Percentiles rank a stretch among this genome's conserved stretches.
Conservation (phyloP, 208 protist species). For the Spongospora subterranea region DNA sequence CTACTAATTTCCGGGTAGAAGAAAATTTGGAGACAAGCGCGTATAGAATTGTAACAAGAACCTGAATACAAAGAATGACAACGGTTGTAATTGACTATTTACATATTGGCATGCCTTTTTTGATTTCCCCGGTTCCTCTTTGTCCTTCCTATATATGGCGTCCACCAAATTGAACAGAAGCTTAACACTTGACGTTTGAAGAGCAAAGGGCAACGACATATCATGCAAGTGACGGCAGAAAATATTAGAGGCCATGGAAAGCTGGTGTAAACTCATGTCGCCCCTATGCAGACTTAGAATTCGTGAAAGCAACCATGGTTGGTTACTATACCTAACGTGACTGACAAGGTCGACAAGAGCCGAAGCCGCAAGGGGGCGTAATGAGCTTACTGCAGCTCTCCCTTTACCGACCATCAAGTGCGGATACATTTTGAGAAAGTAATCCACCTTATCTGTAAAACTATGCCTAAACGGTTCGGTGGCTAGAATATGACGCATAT, state of each 20-base stretch:
- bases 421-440: slow-evolving; percentile 43
- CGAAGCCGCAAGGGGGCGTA: slow-evolving; percentile 76
- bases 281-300: slow-evolving; percentile 60
- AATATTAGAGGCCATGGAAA: slow-evolving; percentile 76
- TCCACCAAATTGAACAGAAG: slow-evolving; percentile 83
- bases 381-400: slow-evolving; percentile 66
- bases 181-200: slow-evolving; percentile 81
- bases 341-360: slow-evolving; percentile 76
- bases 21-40: slow-evolving; percentile 37
- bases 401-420: slow-evolving; percentile 32
- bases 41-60: slow-evolving; percentile 1
- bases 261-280: slow-evolving; percentile 73
- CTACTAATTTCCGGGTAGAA: not conserved
- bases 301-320: not conserved
- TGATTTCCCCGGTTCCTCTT: not conserved
- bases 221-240: slow-evolving; percentile 82
- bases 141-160: slow-evolving; percentile 72
- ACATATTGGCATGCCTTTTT: not conserved
- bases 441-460: slow-evolving; percentile 17
- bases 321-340: not conserved
- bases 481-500: slow-evolving; percentile 24
- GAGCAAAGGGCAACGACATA: slow-evolving; percentile 71
- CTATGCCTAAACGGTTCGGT: not conserved
- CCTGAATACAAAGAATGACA: not conserved
- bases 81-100: not conserved